Evolutionary conservation across 371 early-diverging fungal genomes (phyloP).

Genomic region (Syncephalastrum sp.): DNA sequence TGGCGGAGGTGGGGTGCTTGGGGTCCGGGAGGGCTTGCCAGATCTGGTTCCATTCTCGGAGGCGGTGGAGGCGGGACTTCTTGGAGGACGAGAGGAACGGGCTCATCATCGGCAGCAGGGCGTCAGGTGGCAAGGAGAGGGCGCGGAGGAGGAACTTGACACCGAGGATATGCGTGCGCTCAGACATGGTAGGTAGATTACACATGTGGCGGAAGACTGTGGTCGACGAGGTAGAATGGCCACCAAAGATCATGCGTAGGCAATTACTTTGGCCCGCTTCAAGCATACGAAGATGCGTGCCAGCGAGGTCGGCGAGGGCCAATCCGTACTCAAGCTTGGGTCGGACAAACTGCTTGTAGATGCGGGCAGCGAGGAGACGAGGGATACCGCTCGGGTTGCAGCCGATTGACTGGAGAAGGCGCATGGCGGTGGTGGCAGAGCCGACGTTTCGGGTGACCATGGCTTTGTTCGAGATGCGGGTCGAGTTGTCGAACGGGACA

Average conservation of each 20-base stretch:
- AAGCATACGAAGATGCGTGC: neutral
- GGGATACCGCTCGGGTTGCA: constrained; percentile 6
- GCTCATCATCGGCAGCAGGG: constrained; percentile 1
- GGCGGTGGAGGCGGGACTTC: neutral
- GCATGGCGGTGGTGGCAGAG: constrained; percentile 7
- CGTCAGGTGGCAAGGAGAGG: constrained; percentile 9
- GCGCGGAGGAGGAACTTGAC: constrained; percentile 10
- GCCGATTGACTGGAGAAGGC: constrained; percentile 6
- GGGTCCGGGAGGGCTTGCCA: neutral
- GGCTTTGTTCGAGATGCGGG: neutral
- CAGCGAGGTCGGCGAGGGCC: constrained; percentile 1
- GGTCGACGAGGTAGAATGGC: constrained; percentile 17
- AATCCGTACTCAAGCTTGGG: constrained; percentile 13
- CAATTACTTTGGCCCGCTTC: constrained; percentile 14
- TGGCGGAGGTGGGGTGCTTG: neutral
- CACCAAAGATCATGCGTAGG: constrained; percentile 15
- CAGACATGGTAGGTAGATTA: constrained; percentile 13
- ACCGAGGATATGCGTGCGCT: constrained; percentile 4
- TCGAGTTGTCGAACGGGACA: constrained; percentile 5
- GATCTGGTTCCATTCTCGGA: neutral
- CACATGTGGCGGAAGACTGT: constrained; percentile 17
- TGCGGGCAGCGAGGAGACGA: constrained; percentile 5
- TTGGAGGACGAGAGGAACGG: no score
- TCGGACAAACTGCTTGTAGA: constrained; percentile 6
- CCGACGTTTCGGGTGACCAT: neutral